Evolutionary conservation across 768 basidiomycete genomes (phyloP).

Genomic region (Hydnomerulius pinastri): DNA sequence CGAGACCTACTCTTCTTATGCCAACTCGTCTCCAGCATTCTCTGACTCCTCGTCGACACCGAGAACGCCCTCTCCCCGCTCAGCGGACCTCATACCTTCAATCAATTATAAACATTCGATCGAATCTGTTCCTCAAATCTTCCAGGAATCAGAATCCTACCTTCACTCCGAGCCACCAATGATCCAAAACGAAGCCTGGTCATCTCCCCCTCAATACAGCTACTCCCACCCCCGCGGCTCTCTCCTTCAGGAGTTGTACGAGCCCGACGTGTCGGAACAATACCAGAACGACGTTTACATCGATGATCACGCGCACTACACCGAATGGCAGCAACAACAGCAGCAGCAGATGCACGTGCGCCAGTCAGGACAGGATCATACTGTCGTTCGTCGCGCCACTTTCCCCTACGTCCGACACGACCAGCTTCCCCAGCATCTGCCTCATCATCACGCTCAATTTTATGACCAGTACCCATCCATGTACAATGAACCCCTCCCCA

Average conservation of each 20-base stretch:
- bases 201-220: slow-evolving; percentile 36
- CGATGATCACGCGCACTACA: slow-evolving; percentile 36
- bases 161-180: slow-evolving; percentile 37
- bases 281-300: slow-evolving; percentile 37
- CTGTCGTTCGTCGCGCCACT: slow-evolving; percentile 62
- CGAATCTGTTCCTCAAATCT: slow-evolving; percentile 52
- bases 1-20: slow-evolving; percentile 49
- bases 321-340: slow-evolving; percentile 38
- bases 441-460: slow-evolving; percentile 39
- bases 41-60: slow-evolving; percentile 69
- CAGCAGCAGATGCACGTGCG: slow-evolving; percentile 31
- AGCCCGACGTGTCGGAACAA: slow-evolving; percentile 50
- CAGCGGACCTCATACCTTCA: slow-evolving; percentile 36
- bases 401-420: slow-evolving; percentile 80
- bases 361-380: slow-evolving; percentile 41
- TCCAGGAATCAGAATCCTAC: slow-evolving; percentile 39
- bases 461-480: slow-evolving; percentile 36
- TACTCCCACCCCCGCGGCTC: slow-evolving; percentile 45
- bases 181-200: slow-evolving; percentile 43
- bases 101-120: slow-evolving; percentile 43
- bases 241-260: slow-evolving; percentile 73
- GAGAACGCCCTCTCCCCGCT: slow-evolving; percentile 69
- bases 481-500: slow-evolving; percentile 41
- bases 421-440: slow-evolving; percentile 48
- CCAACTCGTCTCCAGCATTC: slow-evolving; percentile 32